A percentile compares a stretch with the other conserved stretches of the same genome.
Evolutionary conservation across 148 eudicot genomes (phyloP).

Genomic region (Rhododendron mucronatum): DNA sequence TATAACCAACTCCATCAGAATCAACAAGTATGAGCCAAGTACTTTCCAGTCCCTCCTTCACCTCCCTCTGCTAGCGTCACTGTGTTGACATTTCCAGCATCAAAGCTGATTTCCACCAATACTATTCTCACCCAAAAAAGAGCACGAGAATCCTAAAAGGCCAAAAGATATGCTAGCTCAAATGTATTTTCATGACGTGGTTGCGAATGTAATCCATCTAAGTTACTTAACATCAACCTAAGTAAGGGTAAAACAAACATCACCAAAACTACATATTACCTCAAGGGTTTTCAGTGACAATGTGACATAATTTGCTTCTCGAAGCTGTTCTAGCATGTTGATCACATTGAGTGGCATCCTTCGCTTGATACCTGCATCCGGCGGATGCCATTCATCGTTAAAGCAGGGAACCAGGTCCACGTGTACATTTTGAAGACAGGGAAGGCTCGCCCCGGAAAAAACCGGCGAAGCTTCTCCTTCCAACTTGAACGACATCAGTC

Average conservation of each 20-base stretch:
- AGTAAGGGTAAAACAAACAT: background rate
- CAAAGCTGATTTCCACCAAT: background rate
- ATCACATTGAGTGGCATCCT: background rate
- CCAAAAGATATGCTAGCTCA: background rate
- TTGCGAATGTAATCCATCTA: background rate
- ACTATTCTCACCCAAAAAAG: background rate
- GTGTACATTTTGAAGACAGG: background rate
- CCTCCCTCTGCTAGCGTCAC: background rate
- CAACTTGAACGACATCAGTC: background rate
- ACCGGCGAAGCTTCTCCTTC: background rate
- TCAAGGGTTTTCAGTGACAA: background rate
- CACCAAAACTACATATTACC: background rate
- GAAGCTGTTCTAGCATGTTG: background rate
- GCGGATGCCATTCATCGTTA: background rate
- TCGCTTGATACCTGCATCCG: background rate
- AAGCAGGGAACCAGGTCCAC: background rate
- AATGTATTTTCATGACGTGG: background rate
- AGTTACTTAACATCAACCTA: background rate
- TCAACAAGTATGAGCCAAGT: background rate
- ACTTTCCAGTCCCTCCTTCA: background rate
- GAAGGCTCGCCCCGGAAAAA: background rate
- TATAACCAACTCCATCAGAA: background rate
- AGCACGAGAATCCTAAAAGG: background rate
- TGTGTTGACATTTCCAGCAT: background rate
- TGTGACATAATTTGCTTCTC: background rate